These are phyloP conservation scores for Limonium bicolor DNA, from an alignment of 148 eudicot species.

Conservation along the genomic window DNA sequence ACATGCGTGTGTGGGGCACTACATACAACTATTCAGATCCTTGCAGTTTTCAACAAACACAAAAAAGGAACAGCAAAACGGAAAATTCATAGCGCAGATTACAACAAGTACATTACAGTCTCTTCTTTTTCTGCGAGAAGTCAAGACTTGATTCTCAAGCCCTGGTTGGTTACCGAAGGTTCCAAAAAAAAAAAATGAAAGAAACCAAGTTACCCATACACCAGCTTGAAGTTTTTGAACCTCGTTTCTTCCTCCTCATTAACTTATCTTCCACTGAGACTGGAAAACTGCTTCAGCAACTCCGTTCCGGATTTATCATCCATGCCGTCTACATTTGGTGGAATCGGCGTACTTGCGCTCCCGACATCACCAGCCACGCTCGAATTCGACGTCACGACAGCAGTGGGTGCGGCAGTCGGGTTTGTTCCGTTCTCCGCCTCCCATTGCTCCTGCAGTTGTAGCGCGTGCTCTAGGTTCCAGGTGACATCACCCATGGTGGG, in stretches of 20 bases:
- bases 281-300: constrained; percentile 21
- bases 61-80: too few relatives aligned
- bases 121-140: too few relatives aligned
- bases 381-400: not conserved
- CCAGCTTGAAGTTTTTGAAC: not conserved
- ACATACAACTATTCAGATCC: too few relatives aligned
- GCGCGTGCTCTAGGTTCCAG: constrained; percentile 79
- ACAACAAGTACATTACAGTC: too few relatives aligned
- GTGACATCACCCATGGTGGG: constrained; percentile 91
- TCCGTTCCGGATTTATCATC: constrained; percentile 24
- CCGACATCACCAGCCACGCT: not conserved
- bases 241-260: not conserved
- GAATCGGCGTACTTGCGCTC: constrained; percentile 4
- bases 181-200: too few relatives aligned
- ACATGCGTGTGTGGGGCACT: too few relatives aligned
- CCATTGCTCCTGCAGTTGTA: constrained; percentile 64
- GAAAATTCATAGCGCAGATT: too few relatives aligned
- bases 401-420: not conserved
- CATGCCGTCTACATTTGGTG: constrained; percentile 8
- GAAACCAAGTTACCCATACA: too few relatives aligned
- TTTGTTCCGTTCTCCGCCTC: constrained; percentile 21
- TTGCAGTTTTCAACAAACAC: too few relatives aligned
- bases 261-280: constrained; percentile 30
- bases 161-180: too few relatives aligned
- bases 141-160: too few relatives aligned